Base-by-base conservation (phyloP, 2,329 filamentous ascomycete species). In the Paracoccidioides brasiliensis region DNA sequence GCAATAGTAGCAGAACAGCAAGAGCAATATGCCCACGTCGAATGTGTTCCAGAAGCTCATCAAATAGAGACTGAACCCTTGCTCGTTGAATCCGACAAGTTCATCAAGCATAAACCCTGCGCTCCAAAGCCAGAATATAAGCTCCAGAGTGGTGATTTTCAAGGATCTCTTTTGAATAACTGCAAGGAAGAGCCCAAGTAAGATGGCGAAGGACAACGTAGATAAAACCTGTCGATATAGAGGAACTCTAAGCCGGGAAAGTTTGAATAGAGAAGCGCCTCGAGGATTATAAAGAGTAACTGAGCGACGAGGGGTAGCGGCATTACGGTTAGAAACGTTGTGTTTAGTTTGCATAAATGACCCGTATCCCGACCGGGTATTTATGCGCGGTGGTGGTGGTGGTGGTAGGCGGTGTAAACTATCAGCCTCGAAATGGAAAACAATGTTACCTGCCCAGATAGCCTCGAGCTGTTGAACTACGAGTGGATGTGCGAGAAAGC, bases 1-100 rank as follows among this genome's bases (percentile, higher is more conserved):
- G 64, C 86, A 87, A 68, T 95, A 95, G 74, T 96, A 96, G 55
- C 88, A 80, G 64, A 94, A 83, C 63, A 96, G 82, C 58, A 96
- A 76, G 30, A 95, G 73, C 53, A 96, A 74, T 54, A 96, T 96
- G 7, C 90, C 90, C 41, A 96, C 76, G 66, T 96, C 91, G 69
- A 96, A 95, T 41, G 90, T 82, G 69, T 96, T 96, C 91, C 91
- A 96, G 69, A 96, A 93, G 68, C 89, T 95, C 83, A 96, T 91
- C 65, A 96, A 88, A 72, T 96, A 97, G 35, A 97, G 80, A 41
- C 90, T 90, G 68, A 96, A 96, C 2, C 91, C 91, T 71, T 96
- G 90, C 69, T 97, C 91, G 62, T 90, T 95, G 76, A 96, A 96
- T 9, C 90, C 90, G 15, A 96, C 90, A 28, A 97, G 80, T 71